Percentiles rank a stretch among this genome's conserved stretches.
Evolutionary conservation across 495 filamentous ascomycete species (phyloP).

Genomic region (Penicillium angulare): DNA sequence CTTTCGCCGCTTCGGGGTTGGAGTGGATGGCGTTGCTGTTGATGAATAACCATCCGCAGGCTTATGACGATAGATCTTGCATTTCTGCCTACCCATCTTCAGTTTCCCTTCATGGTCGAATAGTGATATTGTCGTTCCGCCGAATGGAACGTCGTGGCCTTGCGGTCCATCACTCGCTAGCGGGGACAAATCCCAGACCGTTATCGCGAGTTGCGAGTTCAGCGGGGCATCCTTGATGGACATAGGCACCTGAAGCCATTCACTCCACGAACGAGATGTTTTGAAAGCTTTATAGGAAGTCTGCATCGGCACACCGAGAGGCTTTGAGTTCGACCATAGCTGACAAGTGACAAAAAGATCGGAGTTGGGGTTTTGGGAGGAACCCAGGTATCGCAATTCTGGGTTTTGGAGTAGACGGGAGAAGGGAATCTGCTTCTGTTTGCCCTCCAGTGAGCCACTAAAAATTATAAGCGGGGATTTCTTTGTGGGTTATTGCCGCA

Average conservation of each 20-base stretch:
- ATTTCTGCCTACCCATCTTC: constrained; percentile 90
- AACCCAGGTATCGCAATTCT: constrained; percentile 80
- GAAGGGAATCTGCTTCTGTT: constrained; percentile 72
- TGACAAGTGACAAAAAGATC: constrained; percentile 93
- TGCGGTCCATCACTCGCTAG: constrained; percentile 60
- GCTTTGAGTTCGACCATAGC: constrained; percentile 94
- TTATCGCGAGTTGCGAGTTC: constrained; percentile 83
- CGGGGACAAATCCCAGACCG: constrained; percentile 91
- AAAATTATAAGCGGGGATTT: constrained; percentile 13
- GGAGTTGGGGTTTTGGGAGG: constrained; percentile 68
- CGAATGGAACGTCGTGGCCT: constrained; percentile 83
- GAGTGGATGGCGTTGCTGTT: constrained; percentile 71
- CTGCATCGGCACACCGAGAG: constrained; percentile 84
- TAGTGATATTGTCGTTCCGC: constrained; percentile 83
- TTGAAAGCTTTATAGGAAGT: constrained; percentile 91
- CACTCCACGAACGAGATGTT: constrained; percentile 79
- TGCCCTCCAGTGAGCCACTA: constrained; percentile 84
- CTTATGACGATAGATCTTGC: constrained; percentile 75
- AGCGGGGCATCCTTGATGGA: constrained; percentile 75
- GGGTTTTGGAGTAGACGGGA: constrained; percentile 75
- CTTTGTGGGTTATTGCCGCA: background rate
- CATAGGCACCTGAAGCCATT: constrained; percentile 90
- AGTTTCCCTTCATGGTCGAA: constrained; percentile 91
- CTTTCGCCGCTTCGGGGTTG: constrained; percentile 47
- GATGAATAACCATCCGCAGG: constrained; percentile 83